Evolutionary conservation across 176 grass and related monocot genomes (phyloP), one percentile per base, ranked within the genome.

Genomic region (Dactylis glomerata): DNA sequence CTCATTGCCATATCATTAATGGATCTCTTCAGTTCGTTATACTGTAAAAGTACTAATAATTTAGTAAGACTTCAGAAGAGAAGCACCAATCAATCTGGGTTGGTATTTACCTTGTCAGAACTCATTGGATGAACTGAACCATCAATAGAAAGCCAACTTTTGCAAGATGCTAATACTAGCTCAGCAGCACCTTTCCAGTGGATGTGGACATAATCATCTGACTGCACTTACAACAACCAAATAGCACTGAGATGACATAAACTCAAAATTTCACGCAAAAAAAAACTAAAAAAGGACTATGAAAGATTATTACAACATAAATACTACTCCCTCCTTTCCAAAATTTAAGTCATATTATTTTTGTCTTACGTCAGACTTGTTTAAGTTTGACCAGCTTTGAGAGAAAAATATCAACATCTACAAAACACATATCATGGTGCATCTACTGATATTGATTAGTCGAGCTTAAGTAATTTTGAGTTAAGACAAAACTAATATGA

Each of bases 171-270:
- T 56, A 93, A 79, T 47, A 93, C 64, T 76, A 93, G 14, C 87
- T 93, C 91, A 62, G 91, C 88, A 58, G 91, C 91, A 45, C 91
- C 91, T 88, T 93, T 93, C 91, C 91, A 93, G 42, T 93, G 91
- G 38, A 93, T 72, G 89, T 88, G 85, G 68, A 90, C 88, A 26
- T 78, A 47, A 23, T 38, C 19, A 75, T 90, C 78, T 61, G 72
- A 41, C 88, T 93, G 77, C 77, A 83, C 49, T 84, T 38, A 14
- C 67, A 89, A 58, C 33, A 82, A 82, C n/a, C 59, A 81, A 77
- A 49, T 27, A 85, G 19, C 47, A 58, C 80, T 58, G 52, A 70
- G 57, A 20, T 59, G 45, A 88, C 33, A 27, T 12, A 34, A 28
- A 55, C 52, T 11, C 6, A n/a, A n/a, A 55, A 23, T 10, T 10